Base-by-base conservation (phyloP, 208 protist genomes). In the Giardia duodenalis region DNA sequence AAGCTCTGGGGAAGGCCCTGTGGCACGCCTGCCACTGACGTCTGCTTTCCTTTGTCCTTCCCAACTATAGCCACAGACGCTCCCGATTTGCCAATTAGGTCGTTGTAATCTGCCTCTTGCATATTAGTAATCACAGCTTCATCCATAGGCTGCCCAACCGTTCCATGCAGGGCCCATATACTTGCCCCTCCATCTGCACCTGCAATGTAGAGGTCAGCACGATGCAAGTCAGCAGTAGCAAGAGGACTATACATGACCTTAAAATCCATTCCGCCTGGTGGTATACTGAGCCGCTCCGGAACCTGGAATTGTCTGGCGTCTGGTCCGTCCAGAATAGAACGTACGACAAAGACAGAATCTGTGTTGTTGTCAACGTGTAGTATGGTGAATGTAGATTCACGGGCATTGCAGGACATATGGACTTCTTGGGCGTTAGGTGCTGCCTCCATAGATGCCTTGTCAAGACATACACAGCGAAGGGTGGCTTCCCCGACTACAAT, bases 171-270 rank as follows among this genome's bases (percentile, higher is more conserved):
- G 1, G n/a, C 4, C 42, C 10, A 91, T 0, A 91, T n/a, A 91
- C 1, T 2, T 30, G 88, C 88, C 4, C 88, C 88, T 48, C 88
- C 88, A 4, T 91, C 88, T 91, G 88, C 2, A 22, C 88, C 44
- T 2, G 88, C 88, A 2, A 91, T 47, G 39, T 47, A 47, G 0
- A 91, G 44, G 2, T 47, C 45, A 1, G 88, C 88, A 22, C 1
- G n/a, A 91, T 91, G 88, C 2, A 1, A 4, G 19, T 45, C 42
- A 4, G 4, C 86, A 4, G 4, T 89, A 4, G 86, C 4, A 48
- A 91, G 88, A 43, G 88, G 88, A 47, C 1, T 47, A 47, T 47
- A 91, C n/a, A 91, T 45, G 88, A 91, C 46, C 2, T 91, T 91
- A n/a, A 91, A 91, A n/a, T 91, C 88, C n/a, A 3, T 2, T 42